A percentile compares a stretch with the other conserved stretches of the same genome.
Conservation (phyloP, 345 rosid genomes). For the Clausena lansium region DNA sequence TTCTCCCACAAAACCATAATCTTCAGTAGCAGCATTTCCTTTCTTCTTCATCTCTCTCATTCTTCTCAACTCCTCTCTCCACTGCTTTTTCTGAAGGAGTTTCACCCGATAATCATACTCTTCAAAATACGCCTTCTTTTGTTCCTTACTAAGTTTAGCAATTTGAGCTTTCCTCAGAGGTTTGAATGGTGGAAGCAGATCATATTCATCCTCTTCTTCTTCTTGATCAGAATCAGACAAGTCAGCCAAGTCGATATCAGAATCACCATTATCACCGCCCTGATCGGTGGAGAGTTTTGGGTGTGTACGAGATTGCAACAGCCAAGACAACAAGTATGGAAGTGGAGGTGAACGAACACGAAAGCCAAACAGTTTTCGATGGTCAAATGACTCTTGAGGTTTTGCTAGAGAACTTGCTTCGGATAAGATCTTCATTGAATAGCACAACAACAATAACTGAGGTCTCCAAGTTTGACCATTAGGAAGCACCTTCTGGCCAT, state of each 20-base stretch:
- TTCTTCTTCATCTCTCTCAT: conserved; percentile 81
- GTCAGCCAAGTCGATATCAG: conserved; percentile 77
- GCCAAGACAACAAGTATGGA: conserved; percentile 89
- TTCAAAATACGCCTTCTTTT: conserved; percentile 77
- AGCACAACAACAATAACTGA: conserved; percentile 71
- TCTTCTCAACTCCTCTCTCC: conserved; percentile 82
- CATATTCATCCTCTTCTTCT: conserved; percentile 86
- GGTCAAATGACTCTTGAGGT: conserved; percentile 80
- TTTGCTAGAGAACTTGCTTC: conserved; percentile 76
- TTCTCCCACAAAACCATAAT: conserved; percentile 52
- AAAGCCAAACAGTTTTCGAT: conserved; percentile 80
- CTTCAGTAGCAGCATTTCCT: conserved; percentile 60
- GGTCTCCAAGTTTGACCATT: conserved; percentile 92
- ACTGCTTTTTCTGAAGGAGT: conserved; percentile 87
- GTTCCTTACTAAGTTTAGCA: conserved; percentile 77
- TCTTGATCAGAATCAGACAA: conserved; percentile 77
- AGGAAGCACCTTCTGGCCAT: conserved; percentile 85
- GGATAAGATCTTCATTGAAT: conserved; percentile 78
- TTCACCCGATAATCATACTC: conserved; percentile 97
- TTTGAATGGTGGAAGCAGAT: conserved; percentile 91
- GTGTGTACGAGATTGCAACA: conserved; percentile 88
- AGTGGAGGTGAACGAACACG: conserved; percentile 87
- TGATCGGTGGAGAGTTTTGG: conserved; percentile 78
- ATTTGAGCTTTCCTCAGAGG: conserved; percentile 78
- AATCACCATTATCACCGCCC: conserved; percentile 79